Conservation (phyloP, 148 eudicot species). For the Rhododendron ferrugineum region DNA sequence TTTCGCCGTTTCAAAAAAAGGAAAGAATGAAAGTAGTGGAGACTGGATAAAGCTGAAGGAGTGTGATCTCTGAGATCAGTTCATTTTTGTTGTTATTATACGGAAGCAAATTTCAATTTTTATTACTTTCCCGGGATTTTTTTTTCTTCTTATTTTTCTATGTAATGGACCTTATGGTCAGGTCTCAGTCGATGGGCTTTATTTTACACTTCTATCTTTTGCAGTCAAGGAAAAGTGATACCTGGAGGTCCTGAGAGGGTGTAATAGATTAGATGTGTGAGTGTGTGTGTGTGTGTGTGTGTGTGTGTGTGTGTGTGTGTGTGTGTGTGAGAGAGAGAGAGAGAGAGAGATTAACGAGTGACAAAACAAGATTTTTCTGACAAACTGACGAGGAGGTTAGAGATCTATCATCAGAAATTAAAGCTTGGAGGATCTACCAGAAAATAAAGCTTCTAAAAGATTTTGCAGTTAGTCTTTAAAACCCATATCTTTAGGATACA, state of each 20-base stretch:
- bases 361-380: not conserved
- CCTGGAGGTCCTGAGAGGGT: not conserved
- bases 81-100: not conserved
- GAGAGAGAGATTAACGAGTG: not conserved
- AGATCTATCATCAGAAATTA: not conserved
- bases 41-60: conserved; percentile 18
- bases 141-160: not conserved
- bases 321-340: not conserved
- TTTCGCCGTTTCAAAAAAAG: no score
- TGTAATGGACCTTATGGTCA: conserved; percentile 14
- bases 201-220: conserved; percentile 25
- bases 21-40: not conserved
- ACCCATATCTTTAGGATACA: not conserved
- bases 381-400: conserved; percentile 13
- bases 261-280: not conserved
- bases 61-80: conserved; percentile 9
- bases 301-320: not conserved
- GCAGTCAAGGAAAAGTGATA: conserved; percentile 38
- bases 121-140: not conserved
- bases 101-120: not conserved
- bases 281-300: not conserved
- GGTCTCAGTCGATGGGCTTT: conserved; percentile 43
- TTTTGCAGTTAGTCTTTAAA: not conserved
- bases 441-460: not conserved
- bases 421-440: no score